Evolutionary conservation across 805 yeast species (phyloP).

Genomic region (Ogataea neopini): DNA sequence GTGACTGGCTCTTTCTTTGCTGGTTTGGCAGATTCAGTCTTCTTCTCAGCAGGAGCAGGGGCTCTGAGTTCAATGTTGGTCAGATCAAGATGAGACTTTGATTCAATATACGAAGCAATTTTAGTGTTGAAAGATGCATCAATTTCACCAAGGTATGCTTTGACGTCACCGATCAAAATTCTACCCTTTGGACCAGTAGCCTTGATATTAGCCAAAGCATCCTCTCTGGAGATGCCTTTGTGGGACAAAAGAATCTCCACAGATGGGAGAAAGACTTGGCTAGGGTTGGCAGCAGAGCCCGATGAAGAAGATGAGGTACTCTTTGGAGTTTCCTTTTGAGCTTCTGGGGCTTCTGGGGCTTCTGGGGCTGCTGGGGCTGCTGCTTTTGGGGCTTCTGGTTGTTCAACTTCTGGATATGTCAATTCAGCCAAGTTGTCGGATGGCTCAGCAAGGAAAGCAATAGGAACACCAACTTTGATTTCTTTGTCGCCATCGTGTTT

Average conservation of each 20-base stretch:
- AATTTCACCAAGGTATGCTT: slow-evolving; percentile 78
- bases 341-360: slow-evolving; percentile 7
- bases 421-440: slow-evolving; percentile 76
- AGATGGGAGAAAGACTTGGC: slow-evolving; percentile 75
- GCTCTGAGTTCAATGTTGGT: slow-evolving; percentile 57
- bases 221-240: slow-evolving; percentile 63
- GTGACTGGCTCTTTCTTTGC: slow-evolving; percentile 36
- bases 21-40: slow-evolving; percentile 27
- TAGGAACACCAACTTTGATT: slow-evolving; percentile 82
- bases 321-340: slow-evolving; percentile 19
- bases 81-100: slow-evolving; percentile 66
- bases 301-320: slow-evolving; percentile 14
- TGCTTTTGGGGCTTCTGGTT: slow-evolving; percentile 1
- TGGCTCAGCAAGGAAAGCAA: slow-evolving; percentile 85
- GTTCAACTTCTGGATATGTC: slow-evolving; percentile 53
- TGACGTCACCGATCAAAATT: slow-evolving; percentile 85
- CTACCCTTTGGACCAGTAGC: slow-evolving; percentile 93
- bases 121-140: slow-evolving; percentile 51
- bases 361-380: slow-evolving; percentile 1
- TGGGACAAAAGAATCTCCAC: slow-evolving; percentile 65
- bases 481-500: slow-evolving; percentile 74
- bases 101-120: slow-evolving; percentile 57
- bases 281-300: slow-evolving; percentile 54
- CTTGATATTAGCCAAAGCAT: slow-evolving; percentile 68
- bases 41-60: slow-evolving; percentile 10